Evolutionary conservation across 352 stramenopile genomes (phyloP).

Genomic region (Globisporangium alternatum): DNA sequence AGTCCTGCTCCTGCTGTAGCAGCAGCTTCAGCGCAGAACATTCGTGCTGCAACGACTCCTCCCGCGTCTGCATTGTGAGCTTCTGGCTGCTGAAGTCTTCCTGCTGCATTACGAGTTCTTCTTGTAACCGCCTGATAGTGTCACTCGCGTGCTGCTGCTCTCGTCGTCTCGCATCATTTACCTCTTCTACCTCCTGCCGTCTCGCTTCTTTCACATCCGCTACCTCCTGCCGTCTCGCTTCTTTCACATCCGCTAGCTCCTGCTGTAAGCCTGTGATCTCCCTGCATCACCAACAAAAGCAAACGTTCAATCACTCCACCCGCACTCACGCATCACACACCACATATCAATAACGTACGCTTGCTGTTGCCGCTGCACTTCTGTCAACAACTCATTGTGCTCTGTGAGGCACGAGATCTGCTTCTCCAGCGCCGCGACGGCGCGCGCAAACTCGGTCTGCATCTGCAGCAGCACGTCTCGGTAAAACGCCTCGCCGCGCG

Average conservation of each 20-base stretch:
- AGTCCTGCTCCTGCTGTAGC: slow-evolving; percentile 48
- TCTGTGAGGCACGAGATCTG: slow-evolving; percentile 38
- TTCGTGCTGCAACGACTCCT: slow-evolving; percentile 31
- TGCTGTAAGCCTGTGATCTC: slow-evolving; percentile 14
- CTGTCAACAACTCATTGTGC: slow-evolving; percentile 49
- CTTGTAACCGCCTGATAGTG: slow-evolving; percentile 19
- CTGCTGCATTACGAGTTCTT: slow-evolving; percentile 22
- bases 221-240: slow-evolving; percentile 20
- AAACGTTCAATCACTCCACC: not conserved
- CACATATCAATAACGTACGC: slow-evolving; percentile 9
- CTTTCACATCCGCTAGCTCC: slow-evolving; percentile 21
- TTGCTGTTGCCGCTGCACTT: slow-evolving; percentile 18
- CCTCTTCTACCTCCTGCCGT: slow-evolving; percentile 17
- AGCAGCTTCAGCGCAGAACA: slow-evolving; percentile 35
- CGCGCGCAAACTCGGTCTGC: slow-evolving; percentile 57
- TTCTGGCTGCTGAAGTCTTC: slow-evolving; percentile 15
- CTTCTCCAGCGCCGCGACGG: slow-evolving; percentile 54
- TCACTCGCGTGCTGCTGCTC: slow-evolving; percentile 13
- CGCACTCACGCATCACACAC: not conserved
- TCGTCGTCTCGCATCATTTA: slow-evolving; percentile 16
- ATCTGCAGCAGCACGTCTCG: slow-evolving; percentile 52
- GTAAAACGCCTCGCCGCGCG: slow-evolving; percentile 33
- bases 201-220: slow-evolving; percentile 14
- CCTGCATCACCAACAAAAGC: not conserved
- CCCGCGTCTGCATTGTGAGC: slow-evolving; percentile 14